Evolutionary conservation across 352 stramenopile genomes (phyloP), one percentile per base, ranked within the genome.

Genomic region (Globisporangium nagaii): DNA sequence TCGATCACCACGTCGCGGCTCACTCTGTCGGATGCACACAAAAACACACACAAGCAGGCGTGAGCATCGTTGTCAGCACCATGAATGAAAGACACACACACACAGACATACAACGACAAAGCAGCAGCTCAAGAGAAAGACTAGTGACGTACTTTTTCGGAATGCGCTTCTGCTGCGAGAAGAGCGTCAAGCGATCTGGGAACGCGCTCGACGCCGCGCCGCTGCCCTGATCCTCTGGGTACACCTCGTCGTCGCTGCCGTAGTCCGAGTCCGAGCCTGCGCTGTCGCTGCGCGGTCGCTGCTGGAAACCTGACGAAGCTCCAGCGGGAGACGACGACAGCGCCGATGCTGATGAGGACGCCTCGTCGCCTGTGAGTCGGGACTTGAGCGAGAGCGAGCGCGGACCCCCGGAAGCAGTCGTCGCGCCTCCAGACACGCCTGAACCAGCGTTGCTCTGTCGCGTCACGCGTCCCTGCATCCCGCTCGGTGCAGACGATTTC

Each of bases 1-100:
- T 94, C 78, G 49, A 94, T 88, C 44, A 90, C 79, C 10, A 81
- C 79, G 42, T 91, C 84, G 19, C 84, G 79, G 34, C 80, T 90
- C 24, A 85, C 84, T 40, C 84, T 79, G 17, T 50, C 2, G 24
- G 25, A 12, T n/a, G 36, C 35, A 53, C n/a, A 22, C 1, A 24
- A 24, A 5, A 22, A 15, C 28, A 54, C 57, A 22, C 17, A 44
- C 19, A 4, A 22, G 34, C 2, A 35, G 43, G 22, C 13, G 27
- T 48, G 12, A 22, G 34, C n/a, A n/a, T 25, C 46, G 24, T 40
- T 43, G 13, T 10, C 13, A 53, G 24, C 11, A 40, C 20, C n/a
- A 24, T 42, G 36, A 15, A 24, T 22, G 17, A 15, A 42, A 5
- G 20, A 41, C 8, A n/a, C 15, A 27, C 20, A 8, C 9, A 24